phyloP scores from a whole-genome alignment of 352 stramenopile species.

The Globisporangium splendens region DNA sequence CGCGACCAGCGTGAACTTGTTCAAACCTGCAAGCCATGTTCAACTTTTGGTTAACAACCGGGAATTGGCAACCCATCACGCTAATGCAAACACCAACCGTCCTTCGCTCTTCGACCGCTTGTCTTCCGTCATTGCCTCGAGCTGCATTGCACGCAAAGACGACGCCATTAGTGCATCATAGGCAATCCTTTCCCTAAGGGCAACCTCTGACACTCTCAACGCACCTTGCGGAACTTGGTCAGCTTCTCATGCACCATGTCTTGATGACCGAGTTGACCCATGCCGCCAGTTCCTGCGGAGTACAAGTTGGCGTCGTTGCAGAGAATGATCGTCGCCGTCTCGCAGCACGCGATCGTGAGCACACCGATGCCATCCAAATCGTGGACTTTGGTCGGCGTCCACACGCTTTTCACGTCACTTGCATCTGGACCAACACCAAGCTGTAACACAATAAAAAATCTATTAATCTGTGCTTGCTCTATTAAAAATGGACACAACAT shows the following conservation, averaged over 20 bases:
- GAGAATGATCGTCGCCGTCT: constrained; percentile 59
- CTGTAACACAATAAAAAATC: constrained; percentile 20
- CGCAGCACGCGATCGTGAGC: constrained; percentile 54
- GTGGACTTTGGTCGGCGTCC: constrained; percentile 55
- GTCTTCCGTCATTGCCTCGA: constrained; percentile 66
- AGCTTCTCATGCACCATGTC: constrained; percentile 81
- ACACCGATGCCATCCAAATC: constrained; percentile 60
- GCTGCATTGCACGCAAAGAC: constrained; percentile 31
- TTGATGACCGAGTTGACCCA: constrained; percentile 67
- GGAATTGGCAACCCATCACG: no score
- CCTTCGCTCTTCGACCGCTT: constrained; percentile 77
- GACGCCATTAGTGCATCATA: not conserved
- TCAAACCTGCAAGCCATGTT: constrained; percentile 38
- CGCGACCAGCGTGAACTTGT: constrained; percentile 45
- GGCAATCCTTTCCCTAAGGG: not conserved
- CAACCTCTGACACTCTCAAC: not conserved
- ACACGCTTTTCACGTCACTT: constrained; percentile 45
- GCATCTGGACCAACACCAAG: constrained; percentile 35
- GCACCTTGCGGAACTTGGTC: constrained; percentile 67
- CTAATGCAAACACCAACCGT: constrained; percentile 25
- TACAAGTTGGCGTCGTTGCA: constrained; percentile 77
- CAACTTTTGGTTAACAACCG: not conserved
- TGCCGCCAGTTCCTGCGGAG: constrained; percentile 57
- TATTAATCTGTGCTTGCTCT: not conserved
- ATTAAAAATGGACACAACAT: not conserved